These are phyloP conservation scores for Paracoccidioides lutzii DNA, from an alignment of 2,329 filamentous ascomycete genomes.

Conservation along the genomic window DNA sequence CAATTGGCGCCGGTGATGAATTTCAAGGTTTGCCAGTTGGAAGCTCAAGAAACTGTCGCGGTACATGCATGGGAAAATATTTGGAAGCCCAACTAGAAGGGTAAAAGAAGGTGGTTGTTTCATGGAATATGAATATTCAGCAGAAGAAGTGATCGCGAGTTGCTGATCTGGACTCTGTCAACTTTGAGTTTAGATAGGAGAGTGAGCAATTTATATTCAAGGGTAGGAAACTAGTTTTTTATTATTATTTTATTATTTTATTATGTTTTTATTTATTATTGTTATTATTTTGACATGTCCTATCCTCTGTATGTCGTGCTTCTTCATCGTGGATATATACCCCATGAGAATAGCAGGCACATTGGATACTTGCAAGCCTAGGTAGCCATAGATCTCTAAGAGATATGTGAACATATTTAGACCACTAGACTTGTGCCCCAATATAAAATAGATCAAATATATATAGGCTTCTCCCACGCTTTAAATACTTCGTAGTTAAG, in stretches of 20 bases:
- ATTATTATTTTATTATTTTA: no score
- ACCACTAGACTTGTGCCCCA: background rate
- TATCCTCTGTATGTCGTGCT: no score
- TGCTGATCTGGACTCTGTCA: no score
- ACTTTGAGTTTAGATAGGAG: no score
- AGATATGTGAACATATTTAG: background rate
- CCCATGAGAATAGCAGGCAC: no score
- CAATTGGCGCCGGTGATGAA: background rate
- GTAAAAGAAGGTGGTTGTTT: background rate
- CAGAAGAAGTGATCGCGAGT: no score
- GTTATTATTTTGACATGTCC: no score
- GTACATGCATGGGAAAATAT: slow-evolving; percentile 10
- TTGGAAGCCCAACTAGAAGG: slow-evolving; percentile 3
- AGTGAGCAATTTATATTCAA: no score
- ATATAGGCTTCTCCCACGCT: background rate
- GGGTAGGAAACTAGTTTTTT: no score
- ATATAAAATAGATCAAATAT: background rate
- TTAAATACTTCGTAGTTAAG: background rate
- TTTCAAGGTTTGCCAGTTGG: slow-evolving; percentile 8
- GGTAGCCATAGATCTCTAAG: background rate
- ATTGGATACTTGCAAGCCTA: background rate
- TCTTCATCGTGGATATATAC: no score
- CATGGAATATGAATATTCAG: no score
- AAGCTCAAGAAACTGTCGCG: slow-evolving; percentile 5
- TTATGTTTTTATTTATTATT: no score